Percentiles rank a stretch among this genome's conserved stretches.
Conservation (phyloP, 2,329 filamentous ascomycete genomes). For the Penicillium sumatraense region DNA sequence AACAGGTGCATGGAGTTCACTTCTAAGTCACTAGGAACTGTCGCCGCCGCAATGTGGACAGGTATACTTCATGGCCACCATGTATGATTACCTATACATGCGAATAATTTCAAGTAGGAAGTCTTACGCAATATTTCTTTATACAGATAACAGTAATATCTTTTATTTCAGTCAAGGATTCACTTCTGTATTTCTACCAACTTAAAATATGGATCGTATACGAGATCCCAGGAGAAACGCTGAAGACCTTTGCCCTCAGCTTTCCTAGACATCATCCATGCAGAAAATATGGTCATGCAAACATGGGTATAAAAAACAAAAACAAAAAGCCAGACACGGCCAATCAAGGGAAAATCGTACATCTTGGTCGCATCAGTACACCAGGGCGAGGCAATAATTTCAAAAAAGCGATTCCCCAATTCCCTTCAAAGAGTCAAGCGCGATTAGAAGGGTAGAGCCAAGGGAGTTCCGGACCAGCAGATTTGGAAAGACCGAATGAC, state of each 20-base stretch:
- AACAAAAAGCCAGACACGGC: neutral
- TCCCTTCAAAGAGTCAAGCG: neutral
- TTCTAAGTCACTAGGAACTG: slow-evolving; percentile 3
- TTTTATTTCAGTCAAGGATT: neutral
- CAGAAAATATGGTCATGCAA: slow-evolving; percentile 9
- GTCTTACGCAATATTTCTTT: neutral
- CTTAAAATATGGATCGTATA: slow-evolving; percentile 11
- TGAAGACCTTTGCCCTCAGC: neutral
- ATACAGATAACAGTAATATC: neutral
- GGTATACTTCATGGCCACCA: neutral
- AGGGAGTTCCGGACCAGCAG: slow-evolving; percentile 12
- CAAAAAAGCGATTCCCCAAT: neutral
- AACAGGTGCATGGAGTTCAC: slow-evolving; percentile 14
- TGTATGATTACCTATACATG: neutral
- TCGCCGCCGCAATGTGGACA: too few species aligned
- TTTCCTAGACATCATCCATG: slow-evolving; percentile 3
- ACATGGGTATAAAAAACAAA: slow-evolving; percentile 15
- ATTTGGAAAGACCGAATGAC: slow-evolving; percentile 3
- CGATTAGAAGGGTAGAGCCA: neutral
- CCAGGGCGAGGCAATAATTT: neutral
- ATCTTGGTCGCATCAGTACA: neutral
- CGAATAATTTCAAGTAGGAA: neutral
- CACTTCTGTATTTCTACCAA: slow-evolving; percentile 6
- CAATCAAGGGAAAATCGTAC: neutral
- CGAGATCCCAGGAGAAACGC: neutral